phyloP scores from a whole-genome alignment of 2,329 filamentous ascomycete species.

The Hawksworthiomyces lignivorus region DNA sequence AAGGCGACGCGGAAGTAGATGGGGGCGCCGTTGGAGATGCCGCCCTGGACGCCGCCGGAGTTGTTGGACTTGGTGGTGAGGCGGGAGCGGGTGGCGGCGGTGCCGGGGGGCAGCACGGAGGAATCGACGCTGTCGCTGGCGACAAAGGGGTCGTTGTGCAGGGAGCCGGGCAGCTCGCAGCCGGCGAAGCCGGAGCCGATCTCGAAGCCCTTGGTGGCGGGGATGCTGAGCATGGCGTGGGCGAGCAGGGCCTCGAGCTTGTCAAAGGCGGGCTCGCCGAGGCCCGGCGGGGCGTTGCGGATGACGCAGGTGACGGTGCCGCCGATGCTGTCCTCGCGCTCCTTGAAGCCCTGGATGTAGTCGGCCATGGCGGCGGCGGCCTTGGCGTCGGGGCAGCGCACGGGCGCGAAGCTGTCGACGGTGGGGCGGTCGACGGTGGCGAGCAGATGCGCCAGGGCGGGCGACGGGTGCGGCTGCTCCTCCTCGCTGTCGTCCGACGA shows the following conservation, averaged over 20 bases:
- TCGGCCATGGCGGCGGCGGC: conserved; percentile 66
- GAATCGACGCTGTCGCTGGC: conserved; percentile 38
- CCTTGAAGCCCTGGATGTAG: conserved; percentile 68
- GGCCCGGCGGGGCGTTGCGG: conserved; percentile 71
- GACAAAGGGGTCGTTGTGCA: conserved; percentile 86
- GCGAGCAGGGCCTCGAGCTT: conserved; percentile 88
- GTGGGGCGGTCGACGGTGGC: conserved; percentile 63
- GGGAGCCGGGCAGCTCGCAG: conserved; percentile 76
- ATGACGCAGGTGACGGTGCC: conserved; percentile 94
- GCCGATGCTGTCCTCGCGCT: conserved; percentile 80
- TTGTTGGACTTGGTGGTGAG: conserved; percentile 90
- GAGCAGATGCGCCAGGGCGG: conserved; percentile 43
- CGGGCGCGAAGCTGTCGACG: conserved; percentile 79
- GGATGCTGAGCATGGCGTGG: conserved; percentile 92
- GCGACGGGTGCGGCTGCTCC: background rate
- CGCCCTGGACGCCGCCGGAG: conserved; percentile 89
- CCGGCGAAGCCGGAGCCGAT: conserved; percentile 89
- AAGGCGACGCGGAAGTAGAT: conserved; percentile 95
- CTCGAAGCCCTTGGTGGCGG: conserved; percentile 92
- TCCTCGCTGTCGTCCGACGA: conserved; percentile 2
- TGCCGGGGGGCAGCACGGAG: conserved; percentile 35
- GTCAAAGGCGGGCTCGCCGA: conserved; percentile 92
- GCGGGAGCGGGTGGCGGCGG: conserved; percentile 45
- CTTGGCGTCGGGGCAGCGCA: conserved; percentile 70
- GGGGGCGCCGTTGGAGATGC: conserved; percentile 85